These are phyloP conservation scores for Fusarium guadeloupense DNA, from an alignment of 2,329 filamentous ascomycete genomes.

Conservation along the genomic window DNA sequence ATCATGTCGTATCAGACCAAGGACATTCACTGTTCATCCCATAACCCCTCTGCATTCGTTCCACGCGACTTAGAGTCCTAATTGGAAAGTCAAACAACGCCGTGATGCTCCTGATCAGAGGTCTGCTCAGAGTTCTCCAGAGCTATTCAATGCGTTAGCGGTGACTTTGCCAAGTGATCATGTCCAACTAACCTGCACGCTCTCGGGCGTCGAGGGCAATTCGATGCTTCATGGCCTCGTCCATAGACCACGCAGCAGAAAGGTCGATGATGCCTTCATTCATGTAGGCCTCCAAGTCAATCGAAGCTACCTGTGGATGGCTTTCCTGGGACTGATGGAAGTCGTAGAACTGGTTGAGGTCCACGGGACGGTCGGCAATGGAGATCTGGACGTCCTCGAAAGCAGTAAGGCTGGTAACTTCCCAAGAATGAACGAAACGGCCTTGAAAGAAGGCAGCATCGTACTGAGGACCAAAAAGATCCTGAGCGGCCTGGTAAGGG, in stretches of 20 bases:
- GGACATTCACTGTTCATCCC: neutral
- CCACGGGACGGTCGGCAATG: neutral
- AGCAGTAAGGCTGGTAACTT: neutral
- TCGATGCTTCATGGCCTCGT: too few species aligned
- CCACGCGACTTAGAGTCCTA: neutral
- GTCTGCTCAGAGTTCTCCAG: neutral
- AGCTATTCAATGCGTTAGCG: neutral
- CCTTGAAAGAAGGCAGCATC: constrained; percentile 3
- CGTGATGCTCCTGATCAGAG: neutral
- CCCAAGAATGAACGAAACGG: constrained; percentile 5
- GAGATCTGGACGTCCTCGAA: constrained; percentile 4
- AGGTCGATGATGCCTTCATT: neutral
- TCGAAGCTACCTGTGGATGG: neutral
- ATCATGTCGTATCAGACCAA: constrained; percentile 5
- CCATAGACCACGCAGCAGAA: constrained; percentile 9
- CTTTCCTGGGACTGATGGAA: neutral
- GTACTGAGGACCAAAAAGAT: constrained; percentile 32
- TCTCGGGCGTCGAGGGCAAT: neutral
- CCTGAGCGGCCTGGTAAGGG: constrained; percentile 31
- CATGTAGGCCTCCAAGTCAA: neutral
- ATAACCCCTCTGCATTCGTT: neutral
- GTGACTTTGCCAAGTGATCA: neutral
- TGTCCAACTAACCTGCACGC: neutral
- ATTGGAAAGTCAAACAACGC: neutral
- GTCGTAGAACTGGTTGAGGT: constrained; percentile 5